phyloP scores from a whole-genome alignment of 805 yeast species.

The Grigorovia yakushimaensis region DNA sequence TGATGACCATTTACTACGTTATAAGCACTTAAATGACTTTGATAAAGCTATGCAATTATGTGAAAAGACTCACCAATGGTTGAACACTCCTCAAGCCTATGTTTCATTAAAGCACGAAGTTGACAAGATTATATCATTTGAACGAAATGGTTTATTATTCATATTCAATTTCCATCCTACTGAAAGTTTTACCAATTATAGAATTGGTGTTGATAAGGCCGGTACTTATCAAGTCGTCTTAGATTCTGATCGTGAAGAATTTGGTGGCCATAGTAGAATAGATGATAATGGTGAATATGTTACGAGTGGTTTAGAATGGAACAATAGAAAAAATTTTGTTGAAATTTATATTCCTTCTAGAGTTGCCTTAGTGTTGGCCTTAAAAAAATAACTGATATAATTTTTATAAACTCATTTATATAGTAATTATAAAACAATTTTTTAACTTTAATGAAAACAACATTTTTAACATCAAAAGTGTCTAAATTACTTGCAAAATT shows the following conservation, averaged over 20 bases:
- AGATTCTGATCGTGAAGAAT: conserved; percentile 59
- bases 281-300: conserved; percentile 46
- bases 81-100: conserved; percentile 65
- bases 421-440: no score
- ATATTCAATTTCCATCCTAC: conserved; percentile 87
- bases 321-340: conserved; percentile 61
- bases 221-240: conserved; percentile 71
- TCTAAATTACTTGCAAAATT: no score
- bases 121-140: conserved; percentile 84
- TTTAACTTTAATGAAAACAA: background rate
- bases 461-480: no score
- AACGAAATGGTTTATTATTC: conserved; percentile 76
- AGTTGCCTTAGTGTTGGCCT: conserved; percentile 52
- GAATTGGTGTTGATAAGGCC: conserved; percentile 76
- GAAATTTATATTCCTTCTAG: conserved; percentile 79
- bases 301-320: conserved; percentile 75
- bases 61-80: conserved; percentile 64
- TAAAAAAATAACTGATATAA: conserved; percentile 7
- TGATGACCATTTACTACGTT: conserved; percentile 70
- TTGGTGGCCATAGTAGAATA: conserved; percentile 77
- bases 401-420: background rate
- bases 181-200: conserved; percentile 72
- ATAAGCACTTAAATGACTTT: conserved; percentile 68
- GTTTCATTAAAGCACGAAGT: conserved; percentile 80
- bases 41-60: conserved; percentile 76